Conservation (phyloP, 768 basidiomycete species). For the Auriscalpium vulgare region DNA sequence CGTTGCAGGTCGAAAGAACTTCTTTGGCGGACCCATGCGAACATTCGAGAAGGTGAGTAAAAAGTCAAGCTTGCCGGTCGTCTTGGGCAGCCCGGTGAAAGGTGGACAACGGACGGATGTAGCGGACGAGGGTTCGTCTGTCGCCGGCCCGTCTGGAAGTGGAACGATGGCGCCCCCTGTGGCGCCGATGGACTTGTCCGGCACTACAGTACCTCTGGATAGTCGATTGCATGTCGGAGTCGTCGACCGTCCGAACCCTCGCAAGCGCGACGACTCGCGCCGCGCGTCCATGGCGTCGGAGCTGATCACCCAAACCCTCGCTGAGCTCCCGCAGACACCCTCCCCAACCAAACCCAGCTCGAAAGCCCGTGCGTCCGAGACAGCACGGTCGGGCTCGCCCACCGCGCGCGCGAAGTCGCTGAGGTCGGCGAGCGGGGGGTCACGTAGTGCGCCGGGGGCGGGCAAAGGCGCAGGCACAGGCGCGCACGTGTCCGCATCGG, state of each 20-base stretch:
- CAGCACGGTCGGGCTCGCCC: conserved; percentile 11
- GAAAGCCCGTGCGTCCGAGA: conserved; percentile 13
- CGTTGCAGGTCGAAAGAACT: conserved; percentile 15
- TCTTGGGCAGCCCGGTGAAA: conserved; percentile 40
- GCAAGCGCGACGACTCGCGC: conserved; percentile 35
- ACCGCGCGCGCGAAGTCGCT: conserved; percentile 3
- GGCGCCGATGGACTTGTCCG: neutral
- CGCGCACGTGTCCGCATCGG: conserved; percentile 15
- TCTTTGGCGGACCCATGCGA: conserved; percentile 19
- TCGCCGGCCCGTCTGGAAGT: neutral
- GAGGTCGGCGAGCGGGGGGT: conserved; percentile 11
- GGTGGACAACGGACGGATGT: conserved; percentile 14
- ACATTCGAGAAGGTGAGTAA: conserved; percentile 30
- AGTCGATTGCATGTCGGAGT: neutral
- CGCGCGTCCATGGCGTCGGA: conserved; percentile 53
- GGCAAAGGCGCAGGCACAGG: conserved; percentile 19
- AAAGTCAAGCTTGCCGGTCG: conserved; percentile 36
- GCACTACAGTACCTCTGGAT: neutral
- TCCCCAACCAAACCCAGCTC: conserved; percentile 3
- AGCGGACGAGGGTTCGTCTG: neutral
- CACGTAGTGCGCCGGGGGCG: conserved; percentile 27
- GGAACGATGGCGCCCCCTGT: neutral
- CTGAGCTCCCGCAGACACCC: conserved; percentile 36
- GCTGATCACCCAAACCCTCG: conserved; percentile 55
- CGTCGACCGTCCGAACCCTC: conserved; percentile 11